Percentiles rank a stretch among this genome's conserved stretches.
Evolutionary conservation across 805 yeast species (phyloP).

Genomic region (Saccharomycopsis sp.): DNA sequence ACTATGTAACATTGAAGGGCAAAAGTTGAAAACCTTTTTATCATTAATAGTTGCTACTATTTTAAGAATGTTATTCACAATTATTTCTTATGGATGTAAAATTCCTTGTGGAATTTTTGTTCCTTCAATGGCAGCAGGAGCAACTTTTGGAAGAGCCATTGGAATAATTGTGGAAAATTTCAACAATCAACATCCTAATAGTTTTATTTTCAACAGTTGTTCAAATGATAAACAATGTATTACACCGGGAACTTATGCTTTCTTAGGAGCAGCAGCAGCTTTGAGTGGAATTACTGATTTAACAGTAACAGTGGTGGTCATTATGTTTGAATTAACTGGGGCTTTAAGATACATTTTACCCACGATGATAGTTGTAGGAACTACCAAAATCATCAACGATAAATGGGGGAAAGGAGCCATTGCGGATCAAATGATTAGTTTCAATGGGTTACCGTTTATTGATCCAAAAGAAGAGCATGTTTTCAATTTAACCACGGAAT

Average conservation of each 20-base stretch:
- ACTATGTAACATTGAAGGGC: conserved; percentile 30
- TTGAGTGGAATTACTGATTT: conserved; percentile 89
- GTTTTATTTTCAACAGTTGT: conserved; percentile 29
- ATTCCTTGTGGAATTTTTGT: conserved; percentile 98
- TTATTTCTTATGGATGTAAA: conserved; percentile 83
- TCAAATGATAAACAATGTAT: conserved; percentile 44
- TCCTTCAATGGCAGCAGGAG: conserved; percentile 96
- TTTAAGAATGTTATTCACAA: conserved; percentile 58
- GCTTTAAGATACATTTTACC: conserved; percentile 88
- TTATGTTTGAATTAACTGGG: conserved; percentile 95
- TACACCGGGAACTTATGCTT: conserved; percentile 91
- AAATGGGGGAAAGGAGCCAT: conserved; percentile 78
- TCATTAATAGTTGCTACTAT: conserved; percentile 63
- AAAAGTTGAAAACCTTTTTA: conserved; percentile 22
- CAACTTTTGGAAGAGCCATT: conserved; percentile 81
- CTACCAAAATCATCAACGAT: conserved; percentile 72
- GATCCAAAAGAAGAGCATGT: conserved; percentile 60
- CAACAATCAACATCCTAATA: conserved; percentile 25
- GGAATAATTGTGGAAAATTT: conserved; percentile 56
- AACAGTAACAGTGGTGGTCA: conserved; percentile 85
- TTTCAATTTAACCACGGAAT: conserved; percentile 37
- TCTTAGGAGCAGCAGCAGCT: conserved; percentile 93
- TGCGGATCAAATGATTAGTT: conserved; percentile 88
- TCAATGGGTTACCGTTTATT: conserved; percentile 80
- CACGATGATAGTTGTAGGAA: conserved; percentile 90